Evolutionary conservation across 257 asterid genomes (phyloP).

Genomic region (Cynanchum wilfordii): DNA sequence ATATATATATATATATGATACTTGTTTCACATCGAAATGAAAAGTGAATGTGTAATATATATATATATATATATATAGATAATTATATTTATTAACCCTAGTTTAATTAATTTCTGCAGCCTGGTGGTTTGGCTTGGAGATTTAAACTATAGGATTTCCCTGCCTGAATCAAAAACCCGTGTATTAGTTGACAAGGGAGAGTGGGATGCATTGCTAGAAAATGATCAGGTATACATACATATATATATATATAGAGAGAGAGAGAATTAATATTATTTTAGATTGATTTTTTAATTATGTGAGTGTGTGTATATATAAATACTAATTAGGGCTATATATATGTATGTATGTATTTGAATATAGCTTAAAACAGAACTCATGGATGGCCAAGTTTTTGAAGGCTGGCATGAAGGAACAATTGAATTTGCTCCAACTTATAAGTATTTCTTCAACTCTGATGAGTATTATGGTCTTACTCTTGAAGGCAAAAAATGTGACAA

Average conservation of each 20-base stretch:
- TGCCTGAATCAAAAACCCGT: constrained; percentile 52
- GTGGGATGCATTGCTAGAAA: constrained; percentile 44
- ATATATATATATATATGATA: too few relatives aligned
- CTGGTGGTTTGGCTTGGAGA: constrained; percentile 62
- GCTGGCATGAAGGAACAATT: constrained; percentile 55
- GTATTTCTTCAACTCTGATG: constrained; percentile 42
- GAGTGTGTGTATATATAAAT: not conserved
- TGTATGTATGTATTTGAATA: not conserved
- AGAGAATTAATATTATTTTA: too few relatives aligned
- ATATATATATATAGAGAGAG: too few relatives aligned
- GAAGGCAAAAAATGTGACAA: constrained; percentile 36
- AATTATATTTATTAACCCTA: too few relatives aligned
- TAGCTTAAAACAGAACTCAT: constrained; percentile 46
- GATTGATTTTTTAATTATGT: too few relatives aligned
- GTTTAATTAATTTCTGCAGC: constrained; percentile 28
- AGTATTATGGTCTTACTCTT: constrained; percentile 34
- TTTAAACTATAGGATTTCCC: constrained; percentile 53
- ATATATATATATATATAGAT: too few relatives aligned
- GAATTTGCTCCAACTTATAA: constrained; percentile 65
- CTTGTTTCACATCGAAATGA: too few relatives aligned
- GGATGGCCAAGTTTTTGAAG: constrained; percentile 58
- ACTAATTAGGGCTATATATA: too few relatives aligned
- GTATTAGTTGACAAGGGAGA: constrained; percentile 34
- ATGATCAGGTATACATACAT: constrained; percentile 45
- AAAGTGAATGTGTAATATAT: too few relatives aligned